Base-by-base conservation (phyloP, 2,329 filamentous ascomycete genomes). In the Magnaporthiopsis incrustans region DNA sequence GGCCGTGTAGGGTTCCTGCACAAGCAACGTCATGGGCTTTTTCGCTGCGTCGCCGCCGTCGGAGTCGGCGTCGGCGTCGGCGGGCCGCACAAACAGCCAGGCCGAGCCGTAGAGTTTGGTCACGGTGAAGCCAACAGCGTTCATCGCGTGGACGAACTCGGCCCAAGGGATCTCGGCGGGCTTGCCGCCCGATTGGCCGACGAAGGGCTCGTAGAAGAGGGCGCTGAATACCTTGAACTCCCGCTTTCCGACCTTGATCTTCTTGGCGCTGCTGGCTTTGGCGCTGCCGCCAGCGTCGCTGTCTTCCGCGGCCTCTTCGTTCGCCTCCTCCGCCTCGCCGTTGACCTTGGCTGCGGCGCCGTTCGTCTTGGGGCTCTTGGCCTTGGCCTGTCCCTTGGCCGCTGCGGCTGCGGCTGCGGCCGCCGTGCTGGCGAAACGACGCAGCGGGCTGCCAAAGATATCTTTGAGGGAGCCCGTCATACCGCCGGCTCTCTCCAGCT, bases 131-230 rank as follows among this genome's bases (percentile, higher is more conserved):
- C 63, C 33, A 6, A 63, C 53, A 60, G 61, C 38, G 18, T 64
- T 64, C 65, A 67, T 67, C 26, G 57, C 57, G 50, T 66, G 64
- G 32, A 67, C 65, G 15, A 67, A 62, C 25, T 67, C 66, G 10
- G 59, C 30, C 66, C 66, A 67, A 11, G 63, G 53, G 4, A 67
- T 32, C 22, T 63, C 63, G 14, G 66, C 63, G 3, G 65, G 65
- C 18, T 65, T 64, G n/a, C 26, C 35, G 61, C 38, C 56, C 11
- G 58, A 56, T 11, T 53, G 38, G 25, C 35, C 33, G 50, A 3
- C 32, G 58, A 59, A 22, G 25, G 62, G 30, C 44, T 66, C 65
- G 38, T 62, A 63, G 61, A 67, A 66, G 11, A 67, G 63, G 15
- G 66, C 53, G 12, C 61, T 63, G 57, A 67, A 66, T 7, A 66